Conservation (phyloP, 805 yeast genomes). For the Candida maris region DNA sequence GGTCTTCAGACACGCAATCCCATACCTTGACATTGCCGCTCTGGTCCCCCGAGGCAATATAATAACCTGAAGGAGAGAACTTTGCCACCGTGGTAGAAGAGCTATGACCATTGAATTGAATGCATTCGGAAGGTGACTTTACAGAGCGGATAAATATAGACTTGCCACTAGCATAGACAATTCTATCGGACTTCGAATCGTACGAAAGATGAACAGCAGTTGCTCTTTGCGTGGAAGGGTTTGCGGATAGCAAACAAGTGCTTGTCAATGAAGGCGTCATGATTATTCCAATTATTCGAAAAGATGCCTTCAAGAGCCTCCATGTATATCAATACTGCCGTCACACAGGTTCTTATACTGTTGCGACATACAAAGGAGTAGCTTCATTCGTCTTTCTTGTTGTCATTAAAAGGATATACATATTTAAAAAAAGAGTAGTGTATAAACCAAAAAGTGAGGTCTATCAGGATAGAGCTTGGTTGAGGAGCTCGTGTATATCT, state of each 20-base stretch:
- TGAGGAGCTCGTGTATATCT: constrained; percentile 5
- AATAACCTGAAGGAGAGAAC: constrained; percentile 86
- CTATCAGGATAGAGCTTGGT: neutral
- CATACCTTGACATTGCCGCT: constrained; percentile 87
- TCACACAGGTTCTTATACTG: too few species aligned
- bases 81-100: constrained; percentile 75
- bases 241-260: constrained; percentile 56
- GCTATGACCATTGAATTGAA: constrained; percentile 75
- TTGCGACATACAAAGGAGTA: too few species aligned
- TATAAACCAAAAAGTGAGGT: too few species aligned
- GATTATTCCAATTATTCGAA: neutral
- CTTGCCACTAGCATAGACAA: constrained; percentile 82
- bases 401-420: too few species aligned
- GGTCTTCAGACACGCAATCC: constrained; percentile 61
- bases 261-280: constrained; percentile 20
- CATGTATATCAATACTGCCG: too few species aligned
- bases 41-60: constrained; percentile 88
- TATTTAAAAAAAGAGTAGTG: too few species aligned
- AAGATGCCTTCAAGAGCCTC: too few species aligned
- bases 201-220: constrained; percentile 70
- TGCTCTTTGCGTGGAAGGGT: constrained; percentile 74
- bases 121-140: constrained; percentile 43
- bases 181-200: constrained; percentile 61
- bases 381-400: too few species aligned
- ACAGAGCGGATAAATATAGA: constrained; percentile 71